phyloP scores from a whole-genome alignment of 2,329 filamentous ascomycete genomes.

The Botrytis fragariae region DNA sequence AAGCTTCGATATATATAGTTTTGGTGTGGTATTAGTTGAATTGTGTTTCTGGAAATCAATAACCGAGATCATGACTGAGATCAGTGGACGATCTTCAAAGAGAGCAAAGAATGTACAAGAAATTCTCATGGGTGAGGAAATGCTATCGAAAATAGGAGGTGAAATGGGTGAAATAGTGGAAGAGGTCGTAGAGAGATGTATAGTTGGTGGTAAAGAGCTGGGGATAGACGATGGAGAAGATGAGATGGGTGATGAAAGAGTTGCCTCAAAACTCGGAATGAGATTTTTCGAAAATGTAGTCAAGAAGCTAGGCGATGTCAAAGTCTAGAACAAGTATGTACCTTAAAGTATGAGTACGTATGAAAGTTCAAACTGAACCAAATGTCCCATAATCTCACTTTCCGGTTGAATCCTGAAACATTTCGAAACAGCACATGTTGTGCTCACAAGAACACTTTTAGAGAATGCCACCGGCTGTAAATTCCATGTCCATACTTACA shows the following conservation, averaged over 20 bases:
- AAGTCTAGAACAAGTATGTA: constrained; percentile 23
- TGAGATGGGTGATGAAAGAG: constrained; percentile 42
- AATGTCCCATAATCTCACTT: background rate
- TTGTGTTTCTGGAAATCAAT: constrained; percentile 53
- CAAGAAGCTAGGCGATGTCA: constrained; percentile 41
- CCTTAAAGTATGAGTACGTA: constrained; percentile 6
- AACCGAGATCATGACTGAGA: constrained; percentile 43
- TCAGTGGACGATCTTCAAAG: background rate
- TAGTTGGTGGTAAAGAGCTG: constrained; percentile 40
- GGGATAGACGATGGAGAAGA: constrained; percentile 42
- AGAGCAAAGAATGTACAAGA: constrained; percentile 41
- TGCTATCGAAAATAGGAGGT: constrained; percentile 40
- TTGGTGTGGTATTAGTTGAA: constrained; percentile 53
- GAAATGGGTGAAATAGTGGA: constrained; percentile 45
- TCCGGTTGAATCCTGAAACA: background rate
- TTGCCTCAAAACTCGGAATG: constrained; percentile 43
- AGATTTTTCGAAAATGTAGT: constrained; percentile 47
- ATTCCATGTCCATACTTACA: background rate
- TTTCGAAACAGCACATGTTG: constrained; percentile 8
- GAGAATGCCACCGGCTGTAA: background rate
- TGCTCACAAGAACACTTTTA: background rate
- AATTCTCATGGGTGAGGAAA: constrained; percentile 39
- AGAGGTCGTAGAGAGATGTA: constrained; percentile 41
- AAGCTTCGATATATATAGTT: constrained; percentile 51
- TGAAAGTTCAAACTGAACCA: background rate